Evolutionary conservation across 1,284 basidiomycete species (phyloP), one percentile per base, ranked within the genome.

Genomic region (Fomitopsis palustris): DNA sequence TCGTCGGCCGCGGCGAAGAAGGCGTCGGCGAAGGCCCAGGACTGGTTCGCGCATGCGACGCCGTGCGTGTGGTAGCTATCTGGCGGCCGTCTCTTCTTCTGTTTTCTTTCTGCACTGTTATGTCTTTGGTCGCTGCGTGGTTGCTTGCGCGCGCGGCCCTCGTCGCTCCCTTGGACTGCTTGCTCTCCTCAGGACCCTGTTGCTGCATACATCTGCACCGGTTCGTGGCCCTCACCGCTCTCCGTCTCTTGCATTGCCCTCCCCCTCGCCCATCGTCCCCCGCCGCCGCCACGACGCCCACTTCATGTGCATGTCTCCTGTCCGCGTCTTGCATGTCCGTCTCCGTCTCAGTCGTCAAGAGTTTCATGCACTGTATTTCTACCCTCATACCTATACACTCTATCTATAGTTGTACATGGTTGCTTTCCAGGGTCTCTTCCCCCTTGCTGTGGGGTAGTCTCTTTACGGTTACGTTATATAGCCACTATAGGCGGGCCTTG

Each of bases 21-120:
- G 70, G 80, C 74, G 70, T 8, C 35, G 65, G 59, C 1, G 79
- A 80, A 67, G 55, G 57, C 49, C 1, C 54, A 60, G 39, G 69
- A 70, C 27, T 79, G 81, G 71, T 82, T 78, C 29, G 79, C 81
- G 2, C 75, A 75, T 61, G 81, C 81, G 27, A 71, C 74, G 9
- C 79, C 81, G 1, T 69, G 77, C 4, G 70, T 72, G 4, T 83
- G 82, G 82, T 84, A 78, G 69, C 42, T 14, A 23, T 43, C 56
- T 4, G n/a, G 29, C 54, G 54, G 35, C 9, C 7, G 16, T 25
- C 25, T 31, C 21, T 21, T 41, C 2, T 39, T 56, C 14, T 57
- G 19, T 29, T 42, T 39, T 54, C 31, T 31, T 27, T 23, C 14
- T n/a, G n/a, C n/a, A n/a, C n/a, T n/a, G n/a, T 33, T 33, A 16